These are phyloP conservation scores for Huiozyma sinensis DNA, from an alignment of 805 yeast species.

Conservation along the genomic window DNA sequence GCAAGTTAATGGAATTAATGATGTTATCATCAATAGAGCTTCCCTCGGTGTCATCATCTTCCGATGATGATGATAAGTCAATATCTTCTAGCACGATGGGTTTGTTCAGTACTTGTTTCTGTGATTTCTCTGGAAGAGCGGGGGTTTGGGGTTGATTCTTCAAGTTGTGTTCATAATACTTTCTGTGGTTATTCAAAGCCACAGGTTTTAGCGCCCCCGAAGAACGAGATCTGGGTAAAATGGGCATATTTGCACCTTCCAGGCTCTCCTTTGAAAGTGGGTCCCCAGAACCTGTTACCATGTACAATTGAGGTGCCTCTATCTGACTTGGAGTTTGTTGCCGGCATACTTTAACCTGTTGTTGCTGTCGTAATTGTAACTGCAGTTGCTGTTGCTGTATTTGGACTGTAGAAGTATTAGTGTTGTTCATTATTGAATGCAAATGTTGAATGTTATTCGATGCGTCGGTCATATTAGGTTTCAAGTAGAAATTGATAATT, in stretches of 20 bases:
- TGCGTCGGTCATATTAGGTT: neutral
- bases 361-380: no score
- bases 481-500: constrained; percentile 28
- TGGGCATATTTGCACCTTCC: neutral
- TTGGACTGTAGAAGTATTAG: no score
- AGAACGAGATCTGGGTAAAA: neutral
- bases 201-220: neutral
- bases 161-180: neutral
- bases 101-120: neutral
- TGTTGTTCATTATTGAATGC: neutral
- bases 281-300: neutral
- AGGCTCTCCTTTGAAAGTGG: no score
- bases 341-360: no score
- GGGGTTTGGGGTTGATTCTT: no score
- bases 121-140: no score
- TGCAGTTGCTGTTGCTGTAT: no score
- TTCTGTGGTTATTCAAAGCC: neutral
- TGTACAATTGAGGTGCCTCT: neutral
- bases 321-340: no score
- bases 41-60: constrained; percentile 1
- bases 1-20: constrained; percentile 6
- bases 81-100: neutral
- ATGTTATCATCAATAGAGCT: constrained; percentile 4
- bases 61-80: constrained; percentile 3
- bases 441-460: neutral